Base-by-base conservation (phyloP, 2,329 filamentous ascomycete species). In the Cyclaneusma minus region DNA sequence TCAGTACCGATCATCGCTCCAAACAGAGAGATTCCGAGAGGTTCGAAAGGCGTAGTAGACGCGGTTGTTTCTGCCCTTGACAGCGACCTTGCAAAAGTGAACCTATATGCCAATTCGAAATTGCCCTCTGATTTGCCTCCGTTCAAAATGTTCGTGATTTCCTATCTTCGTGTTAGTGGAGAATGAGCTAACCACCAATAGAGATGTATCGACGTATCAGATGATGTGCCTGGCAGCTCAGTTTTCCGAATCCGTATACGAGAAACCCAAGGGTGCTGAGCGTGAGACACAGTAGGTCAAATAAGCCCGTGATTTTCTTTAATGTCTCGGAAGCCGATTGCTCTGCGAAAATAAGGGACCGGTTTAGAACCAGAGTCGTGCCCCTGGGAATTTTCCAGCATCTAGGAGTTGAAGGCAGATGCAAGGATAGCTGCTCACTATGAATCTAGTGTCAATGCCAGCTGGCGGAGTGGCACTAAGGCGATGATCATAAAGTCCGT, bases 401-500 rank as follows among this genome's bases (percentile, higher is more conserved):
- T n/a, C n/a, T n/a, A n/a, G n/a, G n/a, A n/a, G n/a, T n/a, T n/a
- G n/a, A n/a, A n/a, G n/a, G n/a, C n/a, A n/a, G n/a, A n/a, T n/a
- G n/a, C n/a, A n/a, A n/a, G n/a, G n/a, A n/a, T n/a, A n/a, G n/a
- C n/a, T n/a, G n/a, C n/a, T n/a, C n/a, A n/a, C n/a, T n/a, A n/a
- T n/a, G n/a, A n/a, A n/a, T n/a, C n/a, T n/a, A n/a, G n/a, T 37
- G 62, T 89, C 18, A 62, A 72, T 18, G 69, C 78, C 3, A 70
- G 84, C 47, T 79, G 73, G 64, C 61, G 62, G 12, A 61, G 65
- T 3, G 80, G 80, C n/a, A 78, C 80, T 1, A 87, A 85, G 46
- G 77, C 82, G 13, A 87, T 87, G 74, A 71, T 80, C 10, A 73
- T 91, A 44, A 87, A 85, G 44, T 82, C 76, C 0, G 63, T 85